Conservation (phyloP, 2,329 filamentous ascomycete species). For the Colletotrichum sp. region DNA sequence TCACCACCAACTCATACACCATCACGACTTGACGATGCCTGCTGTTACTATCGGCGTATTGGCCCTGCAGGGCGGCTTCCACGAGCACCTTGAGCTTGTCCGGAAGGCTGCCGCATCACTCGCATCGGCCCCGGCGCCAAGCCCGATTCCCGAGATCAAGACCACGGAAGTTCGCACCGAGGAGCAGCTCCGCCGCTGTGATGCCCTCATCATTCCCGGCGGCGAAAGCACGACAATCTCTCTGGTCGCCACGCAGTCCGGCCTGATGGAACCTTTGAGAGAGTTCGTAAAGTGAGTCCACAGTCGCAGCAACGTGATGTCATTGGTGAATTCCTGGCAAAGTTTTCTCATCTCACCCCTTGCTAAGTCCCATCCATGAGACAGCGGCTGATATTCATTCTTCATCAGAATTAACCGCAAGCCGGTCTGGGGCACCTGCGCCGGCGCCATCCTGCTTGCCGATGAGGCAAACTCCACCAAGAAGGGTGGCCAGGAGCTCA, state of each 20-base stretch:
- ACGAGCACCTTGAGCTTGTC: slow-evolving; percentile 83
- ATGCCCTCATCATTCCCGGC: slow-evolving; percentile 88
- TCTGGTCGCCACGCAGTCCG: slow-evolving; percentile 81
- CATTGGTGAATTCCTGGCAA: slow-evolving; percentile 4
- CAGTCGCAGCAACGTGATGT: neutral
- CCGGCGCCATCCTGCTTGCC: slow-evolving; percentile 88
- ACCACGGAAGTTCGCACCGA: slow-evolving; percentile 80
- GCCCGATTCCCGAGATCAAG: slow-evolving; percentile 48
- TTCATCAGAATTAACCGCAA: slow-evolving; percentile 70
- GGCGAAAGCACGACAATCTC: slow-evolving; percentile 96
- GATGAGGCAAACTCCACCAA: slow-evolving; percentile 89
- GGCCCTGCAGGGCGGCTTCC: slow-evolving; percentile 90
- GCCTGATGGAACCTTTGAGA: slow-evolving; percentile 81
- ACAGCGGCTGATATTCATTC: neutral
- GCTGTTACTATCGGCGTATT: slow-evolving; percentile 63
- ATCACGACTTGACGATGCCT: neutral
- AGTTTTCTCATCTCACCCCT: neutral
- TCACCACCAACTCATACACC: neutral
- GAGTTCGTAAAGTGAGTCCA: slow-evolving; percentile 84
- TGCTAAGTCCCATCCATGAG: neutral
- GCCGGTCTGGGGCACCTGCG: slow-evolving; percentile 95
- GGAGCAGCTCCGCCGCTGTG: slow-evolving; percentile 72
- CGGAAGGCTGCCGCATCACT: slow-evolving; percentile 67
- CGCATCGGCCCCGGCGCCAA: slow-evolving; percentile 24
- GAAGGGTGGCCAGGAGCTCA: slow-evolving; percentile 88